Percentiles rank a stretch among this genome's conserved stretches.
Evolutionary conservation across 257 asterid genomes (phyloP).

Genomic region (Linaria vulgaris): DNA sequence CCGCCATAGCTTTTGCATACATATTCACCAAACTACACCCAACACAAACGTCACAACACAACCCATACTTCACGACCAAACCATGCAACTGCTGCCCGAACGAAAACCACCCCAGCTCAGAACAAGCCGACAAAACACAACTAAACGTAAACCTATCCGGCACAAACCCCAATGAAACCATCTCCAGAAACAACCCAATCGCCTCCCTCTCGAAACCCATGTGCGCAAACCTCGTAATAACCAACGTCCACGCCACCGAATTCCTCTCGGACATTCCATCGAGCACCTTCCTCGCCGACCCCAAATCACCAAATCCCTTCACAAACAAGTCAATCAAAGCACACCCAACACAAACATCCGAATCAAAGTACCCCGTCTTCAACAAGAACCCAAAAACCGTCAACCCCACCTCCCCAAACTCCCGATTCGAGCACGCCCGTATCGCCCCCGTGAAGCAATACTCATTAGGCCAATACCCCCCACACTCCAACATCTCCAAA

Average conservation of each 20-base stretch:
- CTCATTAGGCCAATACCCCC: slow-evolving; percentile 76
- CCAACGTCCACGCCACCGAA: slow-evolving; percentile 79
- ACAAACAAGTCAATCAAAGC: slow-evolving; percentile 70
- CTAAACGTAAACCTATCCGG: slow-evolving; percentile 81
- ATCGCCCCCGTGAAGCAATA: slow-evolving; percentile 69
- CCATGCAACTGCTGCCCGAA: slow-evolving; percentile 70
- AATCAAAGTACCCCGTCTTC: slow-evolving; percentile 69
- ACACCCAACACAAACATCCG: slow-evolving; percentile 89
- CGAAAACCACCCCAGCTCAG: slow-evolving; percentile 53
- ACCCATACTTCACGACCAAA: slow-evolving; percentile 56
- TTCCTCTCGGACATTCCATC: slow-evolving; percentile 75
- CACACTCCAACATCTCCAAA: slow-evolving; percentile 61
- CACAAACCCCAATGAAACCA: slow-evolving; percentile 52
- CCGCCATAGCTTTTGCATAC: slow-evolving; percentile 61
- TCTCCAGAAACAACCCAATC: slow-evolving; percentile 50
- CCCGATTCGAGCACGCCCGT: slow-evolving; percentile 64
- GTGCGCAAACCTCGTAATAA: slow-evolving; percentile 78
- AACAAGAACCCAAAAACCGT: slow-evolving; percentile 62
- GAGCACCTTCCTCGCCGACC: slow-evolving; percentile 59
- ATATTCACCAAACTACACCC: slow-evolving; percentile 92
- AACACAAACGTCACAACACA: slow-evolving; percentile 73
- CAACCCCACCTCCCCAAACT: slow-evolving; percentile 52
- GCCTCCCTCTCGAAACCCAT: slow-evolving; percentile 50
- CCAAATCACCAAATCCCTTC: slow-evolving; percentile 70
- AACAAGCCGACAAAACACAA: slow-evolving; percentile 77